phyloP scores from a whole-genome alignment of 2,329 filamentous ascomycete species.

The Arthroderma uncinatum region DNA sequence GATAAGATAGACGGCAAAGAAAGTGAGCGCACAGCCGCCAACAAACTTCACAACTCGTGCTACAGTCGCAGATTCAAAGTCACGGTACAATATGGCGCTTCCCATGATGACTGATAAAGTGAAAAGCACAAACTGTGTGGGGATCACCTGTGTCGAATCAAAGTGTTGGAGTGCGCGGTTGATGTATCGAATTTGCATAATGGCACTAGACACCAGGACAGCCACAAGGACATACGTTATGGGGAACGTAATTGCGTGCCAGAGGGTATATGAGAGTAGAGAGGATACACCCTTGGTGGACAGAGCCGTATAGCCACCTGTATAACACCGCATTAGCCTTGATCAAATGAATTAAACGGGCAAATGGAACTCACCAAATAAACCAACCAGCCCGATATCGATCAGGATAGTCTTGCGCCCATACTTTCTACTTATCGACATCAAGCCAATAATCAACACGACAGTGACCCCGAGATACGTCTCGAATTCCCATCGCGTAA shows the following conservation, averaged over 20 bases:
- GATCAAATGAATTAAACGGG: slow-evolving; percentile 10
- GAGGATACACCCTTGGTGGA: slow-evolving; percentile 95
- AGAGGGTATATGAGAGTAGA: slow-evolving; percentile 80
- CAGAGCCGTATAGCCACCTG: slow-evolving; percentile 88
- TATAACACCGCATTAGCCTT: not conserved
- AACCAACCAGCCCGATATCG: slow-evolving; percentile 80
- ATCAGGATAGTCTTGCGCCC: slow-evolving; percentile 81
- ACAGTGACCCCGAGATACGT: slow-evolving; percentile 74
- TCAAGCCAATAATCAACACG: slow-evolving; percentile 60
- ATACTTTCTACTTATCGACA: slow-evolving; percentile 72
- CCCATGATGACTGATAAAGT: slow-evolving; percentile 91
- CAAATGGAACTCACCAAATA: slow-evolving; percentile 57
- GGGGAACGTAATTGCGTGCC: slow-evolving; percentile 79
- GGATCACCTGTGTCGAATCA: slow-evolving; percentile 95
- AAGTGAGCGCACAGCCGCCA: slow-evolving; percentile 81
- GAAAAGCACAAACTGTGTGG: slow-evolving; percentile 93
- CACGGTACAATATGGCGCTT: slow-evolving; percentile 83
- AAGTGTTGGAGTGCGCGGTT: slow-evolving; percentile 85
- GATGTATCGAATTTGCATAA: slow-evolving; percentile 96
- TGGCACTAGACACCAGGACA: slow-evolving; percentile 68
- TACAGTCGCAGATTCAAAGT: slow-evolving; percentile 73
- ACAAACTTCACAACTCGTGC: slow-evolving; percentile 73
- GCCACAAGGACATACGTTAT: slow-evolving; percentile 79
- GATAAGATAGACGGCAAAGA: slow-evolving; percentile 93
- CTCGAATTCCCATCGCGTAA: slow-evolving; percentile 79